A percentile compares a stretch with the other conserved stretches of the same genome.
Conservation (phyloP, 768 basidiomycete species). For the Tephrocybe rancida region DNA sequence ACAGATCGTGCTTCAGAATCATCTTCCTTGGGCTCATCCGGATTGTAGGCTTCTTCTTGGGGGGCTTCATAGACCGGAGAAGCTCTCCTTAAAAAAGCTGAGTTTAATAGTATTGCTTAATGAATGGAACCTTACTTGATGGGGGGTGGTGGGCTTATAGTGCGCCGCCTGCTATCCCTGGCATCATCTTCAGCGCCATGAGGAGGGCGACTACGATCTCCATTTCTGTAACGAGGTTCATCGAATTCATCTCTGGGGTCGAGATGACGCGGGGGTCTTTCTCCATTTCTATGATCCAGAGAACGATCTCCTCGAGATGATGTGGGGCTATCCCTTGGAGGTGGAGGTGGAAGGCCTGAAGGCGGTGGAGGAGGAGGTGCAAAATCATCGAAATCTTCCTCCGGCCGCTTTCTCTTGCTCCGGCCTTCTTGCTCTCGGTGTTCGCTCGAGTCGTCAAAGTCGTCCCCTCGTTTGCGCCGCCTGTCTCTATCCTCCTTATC, state of each 20-base stretch:
- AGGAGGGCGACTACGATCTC: constrained; percentile 36
- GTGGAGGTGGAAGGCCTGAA: constrained; percentile 41
- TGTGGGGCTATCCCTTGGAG: constrained; percentile 52
- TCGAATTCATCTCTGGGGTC: constrained; percentile 67
- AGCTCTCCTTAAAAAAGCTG: constrained; percentile 50
- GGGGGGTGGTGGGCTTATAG: constrained; percentile 46
- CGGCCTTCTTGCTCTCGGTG: constrained; percentile 54
- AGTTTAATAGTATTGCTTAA: constrained; percentile 7
- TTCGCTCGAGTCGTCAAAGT: constrained; percentile 52
- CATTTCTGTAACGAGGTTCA: constrained; percentile 48
- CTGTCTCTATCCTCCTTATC: constrained; percentile 53
- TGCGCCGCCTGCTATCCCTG: constrained; percentile 32
- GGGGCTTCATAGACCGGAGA: constrained; percentile 74
- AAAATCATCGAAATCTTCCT: constrained; percentile 50
- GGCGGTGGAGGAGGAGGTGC: constrained; percentile 33
- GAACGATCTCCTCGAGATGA: constrained; percentile 54
- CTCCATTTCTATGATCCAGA: constrained; percentile 55
- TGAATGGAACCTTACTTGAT: constrained; percentile 40
- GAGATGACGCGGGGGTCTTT: constrained; percentile 43
- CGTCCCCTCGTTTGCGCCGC: constrained; percentile 70
- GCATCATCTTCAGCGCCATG: constrained; percentile 42
- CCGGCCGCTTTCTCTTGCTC: constrained; percentile 65
- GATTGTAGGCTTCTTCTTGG: constrained; percentile 70
- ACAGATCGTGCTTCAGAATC: constrained; percentile 98
- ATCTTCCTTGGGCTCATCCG: constrained; percentile 91